Conservation (phyloP, 176 grass and related monocot species). For the barley (Hordeum vulgare) region MorexV3_pseudomolecules_assembly NC_058519.1:591691057-591691556, state of each 20-base stretch:
- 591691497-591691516: constrained; percentile 13
- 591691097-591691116: no score
- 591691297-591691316: not conserved
- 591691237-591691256: no score
- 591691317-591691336: not conserved
- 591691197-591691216: no score
- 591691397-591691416: not conserved
- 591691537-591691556: not conserved
- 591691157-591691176: no score
- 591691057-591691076: no score
- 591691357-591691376: no score
- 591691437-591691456: not conserved
- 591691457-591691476: not conserved
- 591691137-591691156: no score
- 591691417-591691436: not conserved
- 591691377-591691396: not conserved
- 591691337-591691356: not conserved
- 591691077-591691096: no score
- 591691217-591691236: no score
- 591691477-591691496: not conserved
- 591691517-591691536: not conserved
- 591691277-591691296: not conserved
- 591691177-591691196: no score
- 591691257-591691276: not conserved
- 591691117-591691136: no score